Percentiles rank a stretch among this genome's conserved stretches.
phyloP scores from a whole-genome alignment of 2,329 filamentous ascomycete species.

The Ophiocordyceps sinensis region DNA sequence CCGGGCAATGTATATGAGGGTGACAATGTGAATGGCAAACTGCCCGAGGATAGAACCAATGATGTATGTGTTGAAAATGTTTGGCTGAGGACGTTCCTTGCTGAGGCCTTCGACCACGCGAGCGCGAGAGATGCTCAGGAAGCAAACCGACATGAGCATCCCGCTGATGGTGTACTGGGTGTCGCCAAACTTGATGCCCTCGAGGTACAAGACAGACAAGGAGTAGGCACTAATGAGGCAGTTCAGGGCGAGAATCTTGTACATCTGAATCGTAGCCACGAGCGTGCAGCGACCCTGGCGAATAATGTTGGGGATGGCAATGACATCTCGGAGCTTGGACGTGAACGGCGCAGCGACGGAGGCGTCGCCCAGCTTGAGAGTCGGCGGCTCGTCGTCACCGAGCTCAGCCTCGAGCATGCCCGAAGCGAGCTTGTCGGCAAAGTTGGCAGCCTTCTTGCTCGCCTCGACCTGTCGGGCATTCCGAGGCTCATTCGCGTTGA shows the following conservation, averaged over 20 bases:
- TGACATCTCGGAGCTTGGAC: constrained; percentile 90
- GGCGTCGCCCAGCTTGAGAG: constrained; percentile 92
- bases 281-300: constrained; percentile 94
- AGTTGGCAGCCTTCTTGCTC: constrained; percentile 55
- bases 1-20: constrained; percentile 83
- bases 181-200: constrained; percentile 98
- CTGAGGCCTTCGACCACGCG: constrained; percentile 91
- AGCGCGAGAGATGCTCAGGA: constrained; percentile 94
- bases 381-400: constrained; percentile 79
- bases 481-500: constrained; percentile 9
- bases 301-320: constrained; percentile 96
- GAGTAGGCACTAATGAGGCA: constrained; percentile 97
- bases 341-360: constrained; percentile 96
- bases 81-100: constrained; percentile 93
- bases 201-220: constrained; percentile 86
- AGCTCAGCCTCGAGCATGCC: constrained; percentile 85
- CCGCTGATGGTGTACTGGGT: constrained; percentile 97
- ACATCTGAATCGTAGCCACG: constrained; percentile 98
- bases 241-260: constrained; percentile 97
- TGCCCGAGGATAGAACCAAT: constrained; percentile 95
- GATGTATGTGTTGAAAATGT: constrained; percentile 99
- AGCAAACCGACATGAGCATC: constrained; percentile 99
- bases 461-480: constrained; percentile 40
- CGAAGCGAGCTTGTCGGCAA: constrained; percentile 76
- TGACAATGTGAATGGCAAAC: constrained; percentile 89